Conservation (phyloP, 2,329 filamentous ascomycete species). For the Aspergillus aculeatinus region DNA sequence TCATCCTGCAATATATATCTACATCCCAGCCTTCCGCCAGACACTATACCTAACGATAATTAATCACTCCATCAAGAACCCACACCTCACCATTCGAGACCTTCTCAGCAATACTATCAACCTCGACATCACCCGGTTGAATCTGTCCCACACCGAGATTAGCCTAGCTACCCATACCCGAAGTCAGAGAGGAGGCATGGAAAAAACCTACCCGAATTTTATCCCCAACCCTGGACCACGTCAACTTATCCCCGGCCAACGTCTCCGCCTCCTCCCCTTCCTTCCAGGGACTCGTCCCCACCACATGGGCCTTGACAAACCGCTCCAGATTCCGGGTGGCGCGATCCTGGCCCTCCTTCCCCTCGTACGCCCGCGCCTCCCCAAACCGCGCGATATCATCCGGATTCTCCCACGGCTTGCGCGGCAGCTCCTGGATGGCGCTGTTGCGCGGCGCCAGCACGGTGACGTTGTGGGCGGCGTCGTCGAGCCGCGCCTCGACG, state of each 20-base stretch:
- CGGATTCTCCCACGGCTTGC: constrained; percentile 72
- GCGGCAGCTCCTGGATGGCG: constrained; percentile 71
- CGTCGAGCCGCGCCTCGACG: constrained; percentile 68
- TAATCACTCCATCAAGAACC: constrained; percentile 65
- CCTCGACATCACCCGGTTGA: constrained; percentile 76
- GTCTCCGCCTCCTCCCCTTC: constrained; percentile 67
- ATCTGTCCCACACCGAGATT: constrained; percentile 26
- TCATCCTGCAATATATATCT: neutral
- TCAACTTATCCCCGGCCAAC: constrained; percentile 68
- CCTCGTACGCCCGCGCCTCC: constrained; percentile 67
- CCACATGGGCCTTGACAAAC: constrained; percentile 85
- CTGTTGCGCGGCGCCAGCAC: constrained; percentile 85
- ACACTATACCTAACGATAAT: constrained; percentile 40
- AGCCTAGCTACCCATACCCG: constrained; percentile 2
- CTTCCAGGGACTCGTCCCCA: constrained; percentile 73
- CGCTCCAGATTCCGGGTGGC: constrained; percentile 72
- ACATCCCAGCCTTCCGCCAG: neutral
- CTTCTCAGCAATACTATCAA: constrained; percentile 69
- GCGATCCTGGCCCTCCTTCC: constrained; percentile 69
- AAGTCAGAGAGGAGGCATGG: neutral
- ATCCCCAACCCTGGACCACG: constrained; percentile 72
- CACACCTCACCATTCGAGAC: constrained; percentile 90
- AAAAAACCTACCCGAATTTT: constrained; percentile 60
- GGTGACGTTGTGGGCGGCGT: constrained; percentile 68
- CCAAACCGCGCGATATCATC: constrained; percentile 69